phyloP scores from a whole-genome alignment of 371 early-diverging fungal genomes.

The Phascolomyces articulosus region DNA sequence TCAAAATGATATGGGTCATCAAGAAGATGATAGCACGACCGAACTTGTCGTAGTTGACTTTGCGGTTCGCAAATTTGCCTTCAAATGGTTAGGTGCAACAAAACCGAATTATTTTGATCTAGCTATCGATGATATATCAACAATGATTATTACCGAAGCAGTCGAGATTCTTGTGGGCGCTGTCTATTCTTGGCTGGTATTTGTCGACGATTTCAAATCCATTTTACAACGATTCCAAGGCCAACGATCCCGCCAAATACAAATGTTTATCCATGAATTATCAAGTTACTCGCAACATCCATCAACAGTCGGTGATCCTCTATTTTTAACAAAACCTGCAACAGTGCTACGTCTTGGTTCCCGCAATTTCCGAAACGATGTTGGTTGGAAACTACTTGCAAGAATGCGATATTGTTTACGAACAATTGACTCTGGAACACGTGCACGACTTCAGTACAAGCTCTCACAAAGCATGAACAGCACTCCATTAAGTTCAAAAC shows the following conservation, averaged over 20 bases:
- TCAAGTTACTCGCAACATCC: slow-evolving; percentile 56
- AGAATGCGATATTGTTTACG: slow-evolving; percentile 72
- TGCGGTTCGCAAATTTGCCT: slow-evolving; percentile 50
- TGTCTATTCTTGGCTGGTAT: slow-evolving; percentile 73
- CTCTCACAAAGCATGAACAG: slow-evolving; percentile 39
- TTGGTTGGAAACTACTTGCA: slow-evolving; percentile 80
- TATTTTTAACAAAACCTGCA: slow-evolving; percentile 76
- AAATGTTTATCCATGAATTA: slow-evolving; percentile 62
- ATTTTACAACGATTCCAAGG: slow-evolving; percentile 60
- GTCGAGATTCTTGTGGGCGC: slow-evolving; percentile 78
- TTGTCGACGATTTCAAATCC: slow-evolving; percentile 63
- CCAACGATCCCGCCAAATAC: slow-evolving; percentile 60
- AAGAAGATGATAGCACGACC: slow-evolving; percentile 29
- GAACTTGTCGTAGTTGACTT: slow-evolving; percentile 71
- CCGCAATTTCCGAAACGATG: slow-evolving; percentile 66
- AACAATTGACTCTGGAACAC: slow-evolving; percentile 37
- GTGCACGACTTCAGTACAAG: slow-evolving; percentile 47
- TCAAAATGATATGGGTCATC: not conserved
- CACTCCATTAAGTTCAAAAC: slow-evolving; percentile 39
- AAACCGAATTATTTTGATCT: slow-evolving; percentile 58
- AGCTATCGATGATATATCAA: slow-evolving; percentile 45
- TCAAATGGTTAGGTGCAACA: slow-evolving; percentile 57
- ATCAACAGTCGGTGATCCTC: slow-evolving; percentile 64
- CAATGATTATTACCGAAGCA: slow-evolving; percentile 71
- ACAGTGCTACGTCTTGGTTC: slow-evolving; percentile 73